Evolutionary conservation across 2,329 filamentous ascomycete genomes (phyloP).

Genomic region (Colletotrichum destructivum): DNA sequence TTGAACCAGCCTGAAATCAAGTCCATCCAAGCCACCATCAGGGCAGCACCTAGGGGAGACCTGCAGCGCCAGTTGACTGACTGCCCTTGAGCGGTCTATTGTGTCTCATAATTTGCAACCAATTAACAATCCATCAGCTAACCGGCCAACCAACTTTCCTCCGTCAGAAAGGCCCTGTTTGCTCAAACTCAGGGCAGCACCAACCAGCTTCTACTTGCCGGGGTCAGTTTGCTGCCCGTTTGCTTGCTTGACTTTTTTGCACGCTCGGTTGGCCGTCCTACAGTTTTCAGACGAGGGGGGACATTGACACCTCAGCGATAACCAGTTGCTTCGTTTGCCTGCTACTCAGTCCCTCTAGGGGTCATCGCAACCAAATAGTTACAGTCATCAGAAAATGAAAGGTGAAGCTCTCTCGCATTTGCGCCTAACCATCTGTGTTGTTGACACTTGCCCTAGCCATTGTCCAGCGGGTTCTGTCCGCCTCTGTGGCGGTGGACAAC

Average conservation of each 20-base stretch:
- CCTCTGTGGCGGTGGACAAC: constrained; percentile 94
- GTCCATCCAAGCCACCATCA: not conserved
- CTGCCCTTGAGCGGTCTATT: too few species aligned
- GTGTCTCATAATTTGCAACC: not conserved
- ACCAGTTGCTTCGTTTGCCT: constrained; percentile 15
- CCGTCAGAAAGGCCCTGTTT: not conserved
- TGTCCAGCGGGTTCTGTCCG: constrained; percentile 92
- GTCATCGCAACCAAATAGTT: not conserved
- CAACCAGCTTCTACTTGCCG: constrained; percentile 1
- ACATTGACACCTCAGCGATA: constrained; percentile 14
- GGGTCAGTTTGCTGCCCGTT: constrained; percentile 11
- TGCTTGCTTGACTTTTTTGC: constrained; percentile 6
- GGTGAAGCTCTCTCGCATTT: constrained; percentile 48
- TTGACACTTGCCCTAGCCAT: constrained; percentile 74
- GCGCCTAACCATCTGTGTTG: constrained; percentile 32
- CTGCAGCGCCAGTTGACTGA: not conserved
- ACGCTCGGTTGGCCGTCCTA: constrained; percentile 13
- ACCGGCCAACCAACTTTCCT: not conserved
- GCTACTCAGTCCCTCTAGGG: not conserved
- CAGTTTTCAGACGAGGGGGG: constrained; percentile 1
- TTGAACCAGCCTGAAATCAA: constrained; percentile 1
- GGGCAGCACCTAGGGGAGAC: constrained; percentile 7
- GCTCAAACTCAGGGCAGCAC: not conserved
- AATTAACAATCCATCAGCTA: not conserved
- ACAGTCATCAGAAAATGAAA: constrained; percentile 51